Evolutionary conservation across 78 protist species (phyloP), one percentile per base, ranked within the genome.

Genomic region (Salpingoeca rosetta): DNA sequence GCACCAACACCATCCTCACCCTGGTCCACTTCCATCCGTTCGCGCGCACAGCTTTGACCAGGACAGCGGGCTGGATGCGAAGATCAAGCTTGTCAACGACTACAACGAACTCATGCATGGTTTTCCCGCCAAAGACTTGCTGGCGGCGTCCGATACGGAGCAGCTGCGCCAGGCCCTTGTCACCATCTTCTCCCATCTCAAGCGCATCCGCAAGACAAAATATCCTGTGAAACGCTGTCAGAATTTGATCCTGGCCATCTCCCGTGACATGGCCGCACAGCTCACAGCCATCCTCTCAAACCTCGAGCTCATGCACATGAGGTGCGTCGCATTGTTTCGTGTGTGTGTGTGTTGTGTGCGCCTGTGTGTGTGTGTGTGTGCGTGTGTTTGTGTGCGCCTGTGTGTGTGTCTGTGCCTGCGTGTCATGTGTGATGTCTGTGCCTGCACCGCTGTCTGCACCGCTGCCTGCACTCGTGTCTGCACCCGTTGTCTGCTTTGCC

Each of bases 111-210:
- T 93, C 44, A 76, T 90, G 76, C 87, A 82, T 57, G 92, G 91
- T 74, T 88, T 93, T 73, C 96, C 96, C 56, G 43, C 91, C 84
- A 90, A 86, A 74, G 89, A 80, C 22, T 74, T 91, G 1, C 82
- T 93, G 31, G 79, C 90, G 27, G 88, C 92, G n/a, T 44, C 87
- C 76, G 93, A 89, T 39, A 28, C 90, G 36, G 89, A 87, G 42
- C 72, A 80, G 28, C 76, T 93, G 28, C 43, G 56, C 2, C 28
- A 80, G 2, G 88, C 92, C 35, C 37, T 89, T 26, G 28, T 41
- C 1, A 77, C 65, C 40, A 85, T 88, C 76, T 93, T 87, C 76
- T 73, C 85, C 2, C 92, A 93, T 83, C 76, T 93, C 79, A 86
- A 84, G 57, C 89, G 85, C 74, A 72, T 85, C 26, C 51, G 72